phyloP scores from a whole-genome alignment of 805 yeast species.

The Wickerhamomyces rabaulensis region DNA sequence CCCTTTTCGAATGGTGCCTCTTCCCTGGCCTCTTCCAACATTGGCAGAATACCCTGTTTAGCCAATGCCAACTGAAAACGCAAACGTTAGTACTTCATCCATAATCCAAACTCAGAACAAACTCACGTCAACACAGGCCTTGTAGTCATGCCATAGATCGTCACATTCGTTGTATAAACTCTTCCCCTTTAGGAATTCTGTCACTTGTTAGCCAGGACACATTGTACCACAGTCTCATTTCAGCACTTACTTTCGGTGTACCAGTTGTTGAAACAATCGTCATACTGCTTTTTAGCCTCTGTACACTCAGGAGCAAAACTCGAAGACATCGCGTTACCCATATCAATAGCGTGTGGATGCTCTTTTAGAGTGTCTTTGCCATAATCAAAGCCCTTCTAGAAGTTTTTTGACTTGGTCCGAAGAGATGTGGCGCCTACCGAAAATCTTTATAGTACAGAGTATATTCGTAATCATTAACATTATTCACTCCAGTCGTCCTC shows the following conservation, averaged over 20 bases:
- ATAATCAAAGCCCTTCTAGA: no score
- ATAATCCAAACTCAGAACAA: neutral
- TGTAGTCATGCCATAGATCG: constrained; percentile 82
- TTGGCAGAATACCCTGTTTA: constrained; percentile 71
- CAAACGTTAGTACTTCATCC: constrained; percentile 4
- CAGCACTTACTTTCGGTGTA: constrained; percentile 66
- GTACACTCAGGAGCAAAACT: constrained; percentile 98
- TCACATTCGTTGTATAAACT: constrained; percentile 80
- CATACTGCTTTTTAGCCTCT: constrained; percentile 77
- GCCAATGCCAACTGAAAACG: constrained; percentile 44
- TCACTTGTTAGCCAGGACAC: neutral
- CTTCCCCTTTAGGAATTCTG: constrained; percentile 51
- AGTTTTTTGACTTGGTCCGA: no score
- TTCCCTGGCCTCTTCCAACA: constrained; percentile 82
- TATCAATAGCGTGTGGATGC: constrained; percentile 16
- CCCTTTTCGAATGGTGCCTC: constrained; percentile 85
- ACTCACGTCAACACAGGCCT: constrained; percentile 71
- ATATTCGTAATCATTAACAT: neutral
- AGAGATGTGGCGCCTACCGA: neutral
- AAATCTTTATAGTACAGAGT: neutral
- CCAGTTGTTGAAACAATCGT: constrained; percentile 93
- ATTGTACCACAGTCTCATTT: no score
- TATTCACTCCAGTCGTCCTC: constrained; percentile 19
- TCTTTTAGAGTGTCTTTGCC: no score
- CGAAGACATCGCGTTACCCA: constrained; percentile 75